Evolutionary conservation across 495 filamentous ascomycete genomes (phyloP).

Genomic region (Penicillium manginii): DNA sequence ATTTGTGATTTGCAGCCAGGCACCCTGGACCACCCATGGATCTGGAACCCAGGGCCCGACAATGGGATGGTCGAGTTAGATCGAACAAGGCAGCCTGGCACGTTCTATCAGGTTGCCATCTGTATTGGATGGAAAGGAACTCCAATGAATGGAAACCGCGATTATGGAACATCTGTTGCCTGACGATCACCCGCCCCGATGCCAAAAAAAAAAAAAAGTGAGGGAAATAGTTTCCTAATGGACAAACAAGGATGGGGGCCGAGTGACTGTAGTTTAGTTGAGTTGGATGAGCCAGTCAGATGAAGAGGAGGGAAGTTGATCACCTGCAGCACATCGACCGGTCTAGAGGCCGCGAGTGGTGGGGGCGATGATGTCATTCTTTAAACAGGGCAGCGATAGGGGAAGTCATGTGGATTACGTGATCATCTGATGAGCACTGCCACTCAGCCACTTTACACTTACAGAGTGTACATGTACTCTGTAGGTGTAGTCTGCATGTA

Average conservation of each 20-base stretch:
- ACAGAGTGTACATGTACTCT: no score
- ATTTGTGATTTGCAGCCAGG: background rate
- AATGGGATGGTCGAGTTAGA: background rate
- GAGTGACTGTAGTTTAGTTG: no score
- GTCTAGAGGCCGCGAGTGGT: constrained; percentile 35
- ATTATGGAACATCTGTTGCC: constrained; percentile 21
- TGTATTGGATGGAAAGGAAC: background rate
- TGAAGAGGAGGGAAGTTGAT: background rate
- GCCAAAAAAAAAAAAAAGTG: no score
- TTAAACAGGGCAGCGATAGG: constrained; percentile 13
- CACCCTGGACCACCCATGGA: constrained; percentile 19
- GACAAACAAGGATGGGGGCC: background rate
- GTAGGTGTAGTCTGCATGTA: no score
- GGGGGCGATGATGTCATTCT: constrained; percentile 33
- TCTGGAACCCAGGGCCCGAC: constrained; percentile 4
- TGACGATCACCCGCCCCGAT: constrained; percentile 33
- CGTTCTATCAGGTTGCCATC: background rate
- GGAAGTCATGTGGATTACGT: constrained; percentile 1
- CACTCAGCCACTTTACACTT: no score
- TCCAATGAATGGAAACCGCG: no score
- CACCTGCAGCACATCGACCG: constrained; percentile 34
- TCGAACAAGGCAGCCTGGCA: constrained; percentile 3
- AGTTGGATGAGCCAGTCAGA: constrained; percentile 4
- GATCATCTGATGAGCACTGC: background rate
- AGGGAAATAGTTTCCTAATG: constrained; percentile 25